Evolutionary conservation across 1,284 basidiomycete genomes (phyloP).

Genomic region (Apiotrichum domesticum): DNA sequence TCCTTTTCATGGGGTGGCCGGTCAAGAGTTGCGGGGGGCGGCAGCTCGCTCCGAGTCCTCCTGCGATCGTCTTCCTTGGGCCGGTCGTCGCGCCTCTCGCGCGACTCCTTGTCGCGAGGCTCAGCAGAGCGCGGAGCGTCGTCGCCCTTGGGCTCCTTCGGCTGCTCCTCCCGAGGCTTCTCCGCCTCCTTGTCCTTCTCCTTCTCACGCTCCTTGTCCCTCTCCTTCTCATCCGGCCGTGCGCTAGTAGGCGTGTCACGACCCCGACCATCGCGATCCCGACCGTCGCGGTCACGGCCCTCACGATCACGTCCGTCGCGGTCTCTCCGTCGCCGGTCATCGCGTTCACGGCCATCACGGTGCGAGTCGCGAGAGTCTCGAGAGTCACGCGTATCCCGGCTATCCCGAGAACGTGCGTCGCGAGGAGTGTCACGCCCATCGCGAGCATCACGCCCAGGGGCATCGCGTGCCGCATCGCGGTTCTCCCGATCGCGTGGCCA

Average conservation of each 20-base stretch:
- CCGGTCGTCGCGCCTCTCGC: neutral
- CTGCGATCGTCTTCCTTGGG: too few relatives aligned
- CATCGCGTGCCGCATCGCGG: neutral
- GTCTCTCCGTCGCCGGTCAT: slow-evolving; percentile 10
- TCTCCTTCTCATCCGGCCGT: neutral
- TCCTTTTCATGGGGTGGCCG: neutral
- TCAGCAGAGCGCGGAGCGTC: neutral
- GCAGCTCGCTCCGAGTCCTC: neutral
- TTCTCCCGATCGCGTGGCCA: too few relatives aligned
- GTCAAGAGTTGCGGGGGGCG: neutral
- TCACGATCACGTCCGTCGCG: slow-evolving; percentile 7
- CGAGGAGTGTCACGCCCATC: neutral
- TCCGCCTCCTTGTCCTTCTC: neutral
- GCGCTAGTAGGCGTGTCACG: neutral
- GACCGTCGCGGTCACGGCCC: neutral
- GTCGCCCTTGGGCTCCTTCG: neutral
- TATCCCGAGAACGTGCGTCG: neutral
- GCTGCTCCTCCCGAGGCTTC: neutral
- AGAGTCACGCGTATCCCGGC: neutral
- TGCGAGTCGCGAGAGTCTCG: neutral
- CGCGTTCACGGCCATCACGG: neutral
- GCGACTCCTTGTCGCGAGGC: neutral
- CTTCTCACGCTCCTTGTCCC: neutral
- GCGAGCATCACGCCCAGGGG: neutral
- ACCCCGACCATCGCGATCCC: slow-evolving; percentile 9